Evolutionary conservation across 768 basidiomycete species (phyloP).

Genomic region (Nevesoporus exiguus): DNA sequence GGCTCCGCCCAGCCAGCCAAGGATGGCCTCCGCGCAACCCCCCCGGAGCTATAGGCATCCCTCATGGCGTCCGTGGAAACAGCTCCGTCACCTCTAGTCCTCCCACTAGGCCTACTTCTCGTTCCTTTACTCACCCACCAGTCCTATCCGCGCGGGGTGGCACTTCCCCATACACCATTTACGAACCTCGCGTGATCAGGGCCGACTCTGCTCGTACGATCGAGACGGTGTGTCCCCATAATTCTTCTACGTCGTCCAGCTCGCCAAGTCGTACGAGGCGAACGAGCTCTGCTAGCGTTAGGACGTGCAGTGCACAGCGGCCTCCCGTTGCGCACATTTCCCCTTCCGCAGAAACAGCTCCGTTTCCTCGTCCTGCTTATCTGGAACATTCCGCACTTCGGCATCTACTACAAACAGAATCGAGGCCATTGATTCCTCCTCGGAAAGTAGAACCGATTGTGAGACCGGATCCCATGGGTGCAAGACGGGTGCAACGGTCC

Average conservation of each 20-base stretch:
- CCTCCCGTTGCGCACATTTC: constrained; percentile 30
- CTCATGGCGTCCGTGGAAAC: constrained; percentile 38
- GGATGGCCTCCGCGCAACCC: constrained; percentile 28
- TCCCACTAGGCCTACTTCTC: constrained; percentile 40
- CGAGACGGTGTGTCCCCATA: constrained; percentile 43
- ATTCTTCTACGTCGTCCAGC: constrained; percentile 35
- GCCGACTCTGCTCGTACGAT: constrained; percentile 41
- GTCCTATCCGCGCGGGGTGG: constrained; percentile 31
- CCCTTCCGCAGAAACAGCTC: constrained; percentile 28
- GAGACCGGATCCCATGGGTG: constrained; percentile 19
- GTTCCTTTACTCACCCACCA: constrained; percentile 41
- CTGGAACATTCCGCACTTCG: constrained; percentile 74
- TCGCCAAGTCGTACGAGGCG: constrained; percentile 49
- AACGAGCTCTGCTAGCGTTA: constrained; percentile 37
- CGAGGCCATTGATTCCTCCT: constrained; percentile 34
- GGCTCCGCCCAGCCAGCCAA: constrained; percentile 36
- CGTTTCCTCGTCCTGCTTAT: constrained; percentile 68
- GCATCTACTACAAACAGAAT: constrained; percentile 59
- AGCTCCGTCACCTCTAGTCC: constrained; percentile 33
- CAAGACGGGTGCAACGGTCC: constrained; percentile 33
- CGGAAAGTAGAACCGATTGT: constrained; percentile 36
- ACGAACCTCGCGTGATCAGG: constrained; percentile 72
- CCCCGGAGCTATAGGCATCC: constrained; percentile 35
- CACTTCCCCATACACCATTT: constrained; percentile 29
- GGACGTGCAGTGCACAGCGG: constrained; percentile 21